Evolutionary conservation across 2,329 filamentous ascomycete genomes (phyloP).

Genomic region (Botrytis aclada): DNA sequence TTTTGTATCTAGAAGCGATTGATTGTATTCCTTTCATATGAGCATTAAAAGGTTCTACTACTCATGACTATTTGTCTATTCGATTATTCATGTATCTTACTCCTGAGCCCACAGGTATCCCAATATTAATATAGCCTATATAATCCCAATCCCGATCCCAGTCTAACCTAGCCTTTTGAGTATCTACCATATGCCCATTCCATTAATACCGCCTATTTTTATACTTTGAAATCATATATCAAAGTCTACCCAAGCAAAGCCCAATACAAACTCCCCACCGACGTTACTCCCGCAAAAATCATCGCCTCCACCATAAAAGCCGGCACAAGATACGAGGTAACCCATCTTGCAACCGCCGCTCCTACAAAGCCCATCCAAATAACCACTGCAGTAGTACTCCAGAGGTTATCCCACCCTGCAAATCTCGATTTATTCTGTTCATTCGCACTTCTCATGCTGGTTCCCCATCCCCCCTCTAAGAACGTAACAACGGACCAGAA

Average conservation of each 20-base stretch:
- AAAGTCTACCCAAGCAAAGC: constrained; percentile 11
- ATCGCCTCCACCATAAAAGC: constrained; percentile 21
- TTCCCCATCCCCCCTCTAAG: constrained; percentile 40
- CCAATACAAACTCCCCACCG: constrained; percentile 21
- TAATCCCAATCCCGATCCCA: neutral
- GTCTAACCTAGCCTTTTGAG: neutral
- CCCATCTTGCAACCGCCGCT: constrained; percentile 21
- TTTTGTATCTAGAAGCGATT: neutral
- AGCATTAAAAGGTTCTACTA: neutral
- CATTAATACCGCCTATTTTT: neutral
- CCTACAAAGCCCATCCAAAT: constrained; percentile 26
- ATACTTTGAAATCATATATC: neutral
- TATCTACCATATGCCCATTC: neutral
- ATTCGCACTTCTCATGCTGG: constrained; percentile 37
- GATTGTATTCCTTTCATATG: neutral
- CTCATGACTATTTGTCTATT: neutral
- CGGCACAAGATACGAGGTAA: constrained; percentile 11
- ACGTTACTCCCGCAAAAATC: constrained; percentile 14
- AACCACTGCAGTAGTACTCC: constrained; percentile 22
- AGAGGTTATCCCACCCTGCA: constrained; percentile 22
- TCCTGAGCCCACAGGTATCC: neutral
- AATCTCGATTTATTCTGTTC: constrained; percentile 31
- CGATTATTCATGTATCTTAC: neutral
- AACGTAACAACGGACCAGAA: constrained; percentile 39
- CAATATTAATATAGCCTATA: neutral